Evolutionary conservation across 2,329 filamentous ascomycete species (phyloP), one percentile per base, ranked within the genome.

Genomic region (Nothopassalora personata): DNA sequence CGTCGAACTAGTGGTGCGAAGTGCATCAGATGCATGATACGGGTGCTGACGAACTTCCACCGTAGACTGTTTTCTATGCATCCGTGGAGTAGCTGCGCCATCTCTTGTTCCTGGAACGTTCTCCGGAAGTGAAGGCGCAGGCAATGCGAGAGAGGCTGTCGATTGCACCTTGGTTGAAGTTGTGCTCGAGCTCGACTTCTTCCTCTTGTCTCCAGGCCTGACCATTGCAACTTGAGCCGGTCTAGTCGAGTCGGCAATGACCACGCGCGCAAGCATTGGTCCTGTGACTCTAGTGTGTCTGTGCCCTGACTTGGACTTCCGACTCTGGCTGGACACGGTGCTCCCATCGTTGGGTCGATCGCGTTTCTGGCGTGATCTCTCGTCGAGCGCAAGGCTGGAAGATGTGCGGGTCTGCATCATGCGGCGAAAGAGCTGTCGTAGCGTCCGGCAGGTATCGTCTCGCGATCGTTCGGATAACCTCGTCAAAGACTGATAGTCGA

Each of bases 401-500:
- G 15, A 51, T 3, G 19, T 6, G 7, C 36, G 33, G 13, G 10
- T 1, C 18, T 60, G 58, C n/a, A 50, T 23, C 59, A 69, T 60
- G 6, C 70, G 62, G 10, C 57, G 62, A 54, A 71, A 75, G 8
- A 80, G 70, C 56, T 75, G 70, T 31, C 72, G 72, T 53, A 80
- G 68, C 15, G 75, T 73, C 11, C 71, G 67, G 50, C 79, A 67
- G 18, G 77, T 77, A 48, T 80, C 76, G n/a, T 68, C 59, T n/a
- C 78, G 67, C 13, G 77, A 77, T 7, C 66, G 63, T 54, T 80
- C 76, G n/a, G 77, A 78, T 28, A 80, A 66, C 53, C 69, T 71
- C n/a, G 74, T 78, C 49, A 80, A 64, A 1, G 74, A 74, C 48
- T 69, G 72, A 65, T 77, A 80, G 68, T 80, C 76, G 19, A 79